Evolutionary conservation across 2,329 filamentous ascomycete genomes (phyloP), one percentile per base, ranked within the genome.

Genomic region (Berkeleyomyces basicola): DNA sequence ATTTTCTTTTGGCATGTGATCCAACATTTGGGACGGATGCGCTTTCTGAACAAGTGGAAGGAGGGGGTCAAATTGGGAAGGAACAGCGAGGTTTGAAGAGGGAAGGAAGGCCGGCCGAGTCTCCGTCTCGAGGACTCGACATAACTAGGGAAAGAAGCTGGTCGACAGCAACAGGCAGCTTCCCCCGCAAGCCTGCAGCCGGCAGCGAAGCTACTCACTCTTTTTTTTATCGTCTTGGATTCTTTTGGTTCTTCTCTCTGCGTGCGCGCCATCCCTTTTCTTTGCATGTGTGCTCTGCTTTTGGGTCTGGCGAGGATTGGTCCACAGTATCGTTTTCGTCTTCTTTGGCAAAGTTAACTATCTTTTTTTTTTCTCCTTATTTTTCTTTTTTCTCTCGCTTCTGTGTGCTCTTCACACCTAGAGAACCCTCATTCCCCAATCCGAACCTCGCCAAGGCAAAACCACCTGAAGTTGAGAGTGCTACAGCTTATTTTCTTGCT

Each of bases 1-100:
- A 11, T 5, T 36, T 49, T 49, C 7, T 53, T 60, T 61, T 61
- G 51, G 40, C 60, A 57, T 57, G 60, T 46, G 60, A 61, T 57
- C 49, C 51, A 47, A 46, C 37, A 44, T 33, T 51, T n/a, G 6
- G 42, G 49, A 53, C 49, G 31, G 23, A 33, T 23, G 33, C 33
- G 23, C 33, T 53, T 53, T 49, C 46, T 23, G 46, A 6, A 53
- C 9, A 53, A 33, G 10, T 11, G 37, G 31, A 33, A 53, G 49
- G 37, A 14, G 42, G 42, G 42, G 42, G 10, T 43, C 2, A 1
- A 43, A 11, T 9, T 0, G 11, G 49, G 49, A 53, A 53, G 49
- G 49, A 53, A 36, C 49, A 14, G n/a, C 31, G 46, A 49, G 46
- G 31, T 49, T 23, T 23, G n/a, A 49, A 49, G 31, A 49, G 46